Evolutionary conservation across 805 yeast species (phyloP).

Genomic region (Candida quercuum): DNA sequence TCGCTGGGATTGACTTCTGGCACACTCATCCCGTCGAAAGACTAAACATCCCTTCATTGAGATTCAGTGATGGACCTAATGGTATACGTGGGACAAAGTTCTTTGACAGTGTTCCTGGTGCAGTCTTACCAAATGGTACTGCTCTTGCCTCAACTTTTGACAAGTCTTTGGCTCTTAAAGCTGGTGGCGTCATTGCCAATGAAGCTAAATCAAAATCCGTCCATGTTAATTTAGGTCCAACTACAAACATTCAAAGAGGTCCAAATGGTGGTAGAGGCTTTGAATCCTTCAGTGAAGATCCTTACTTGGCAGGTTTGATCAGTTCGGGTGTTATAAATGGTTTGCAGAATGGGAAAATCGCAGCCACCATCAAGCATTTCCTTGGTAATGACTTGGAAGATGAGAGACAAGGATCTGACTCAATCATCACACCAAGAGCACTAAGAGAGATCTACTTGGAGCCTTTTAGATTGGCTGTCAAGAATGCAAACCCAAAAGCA

Average conservation of each 20-base stretch:
- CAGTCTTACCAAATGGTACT: conserved; percentile 53
- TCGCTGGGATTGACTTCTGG: conserved; percentile 40
- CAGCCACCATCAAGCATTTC: conserved; percentile 50
- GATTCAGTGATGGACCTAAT: conserved; percentile 51
- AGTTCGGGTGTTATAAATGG: conserved; percentile 44
- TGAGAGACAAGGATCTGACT: conserved; percentile 40
- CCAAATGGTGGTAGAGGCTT: conserved; percentile 54
- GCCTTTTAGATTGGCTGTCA: conserved; percentile 56
- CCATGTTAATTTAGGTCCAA: conserved; percentile 38
- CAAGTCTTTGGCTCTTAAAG: conserved; percentile 35
- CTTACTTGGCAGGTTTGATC: conserved; percentile 34
- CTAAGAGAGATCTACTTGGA: conserved; percentile 55
- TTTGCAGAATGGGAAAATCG: conserved; percentile 39
- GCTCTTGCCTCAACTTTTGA: conserved; percentile 49
- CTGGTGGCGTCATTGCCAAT: conserved; percentile 42
- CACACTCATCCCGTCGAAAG: conserved; percentile 32
- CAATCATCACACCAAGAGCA: conserved; percentile 50
- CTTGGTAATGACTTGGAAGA: conserved; percentile 59
- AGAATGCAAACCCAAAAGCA: conserved; percentile 44
- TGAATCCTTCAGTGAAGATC: conserved; percentile 54
- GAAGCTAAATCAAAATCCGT: conserved; percentile 48
- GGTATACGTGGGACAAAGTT: conserved; percentile 51
- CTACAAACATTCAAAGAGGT: conserved; percentile 42
- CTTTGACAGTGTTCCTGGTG: conserved; percentile 42
- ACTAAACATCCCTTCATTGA: conserved; percentile 36